phyloP scores from a whole-genome alignment of 2,329 filamentous ascomycete species.

The Pseudogymnoascus sp. region DNA sequence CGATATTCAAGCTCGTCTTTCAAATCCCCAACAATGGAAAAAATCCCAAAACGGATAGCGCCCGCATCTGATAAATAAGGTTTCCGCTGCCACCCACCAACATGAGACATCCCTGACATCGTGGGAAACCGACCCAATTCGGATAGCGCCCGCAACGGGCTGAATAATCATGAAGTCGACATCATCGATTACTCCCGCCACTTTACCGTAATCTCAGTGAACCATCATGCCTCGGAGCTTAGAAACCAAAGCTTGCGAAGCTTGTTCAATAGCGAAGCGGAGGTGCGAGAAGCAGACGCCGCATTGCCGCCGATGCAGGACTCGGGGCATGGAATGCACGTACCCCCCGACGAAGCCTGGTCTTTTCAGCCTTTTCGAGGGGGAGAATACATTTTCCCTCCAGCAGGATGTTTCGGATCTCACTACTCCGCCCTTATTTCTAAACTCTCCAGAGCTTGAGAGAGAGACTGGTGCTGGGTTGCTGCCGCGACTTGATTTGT shows the following conservation, averaged over 20 bases:
- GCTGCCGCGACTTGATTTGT: background rate
- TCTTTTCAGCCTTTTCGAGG: background rate
- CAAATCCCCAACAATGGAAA: background rate
- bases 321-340: slow-evolving; percentile 14
- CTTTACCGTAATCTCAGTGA: background rate
- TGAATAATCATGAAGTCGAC: background rate
- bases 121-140: background rate
- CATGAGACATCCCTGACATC: background rate
- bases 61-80: background rate
- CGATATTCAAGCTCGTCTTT: background rate
- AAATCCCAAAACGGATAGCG: background rate
- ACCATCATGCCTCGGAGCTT: slow-evolving; percentile 7
- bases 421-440: background rate
- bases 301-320: slow-evolving; percentile 14
- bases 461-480: background rate
- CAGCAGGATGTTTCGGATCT: background rate
- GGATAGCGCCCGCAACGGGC: slow-evolving; percentile 4
- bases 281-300: slow-evolving; percentile 18
- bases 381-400: background rate
- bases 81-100: background rate
- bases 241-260: slow-evolving; percentile 16
- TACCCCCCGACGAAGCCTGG: slow-evolving; percentile 16
- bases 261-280: slow-evolving; percentile 18
- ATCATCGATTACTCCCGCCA: background rate
- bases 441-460: background rate